Conservation (phyloP, 441 rosid species). For the Monsonia emarginata region DNA sequence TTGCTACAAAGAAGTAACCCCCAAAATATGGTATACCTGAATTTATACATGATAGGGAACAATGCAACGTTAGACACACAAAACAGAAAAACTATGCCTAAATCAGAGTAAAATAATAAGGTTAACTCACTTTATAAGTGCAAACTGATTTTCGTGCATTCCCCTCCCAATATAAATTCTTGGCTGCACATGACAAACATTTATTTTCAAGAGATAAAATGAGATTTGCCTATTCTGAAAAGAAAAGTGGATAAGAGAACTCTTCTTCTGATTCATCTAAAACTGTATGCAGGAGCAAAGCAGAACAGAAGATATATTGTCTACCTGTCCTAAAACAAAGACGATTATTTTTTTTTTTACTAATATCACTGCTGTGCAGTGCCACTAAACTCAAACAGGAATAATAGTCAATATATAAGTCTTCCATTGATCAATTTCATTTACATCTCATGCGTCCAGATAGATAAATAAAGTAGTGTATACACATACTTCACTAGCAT, state of each 20-base stretch:
- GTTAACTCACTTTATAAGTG: conserved; percentile 73
- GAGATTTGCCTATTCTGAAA: conserved; percentile 3
- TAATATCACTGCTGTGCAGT: neutral
- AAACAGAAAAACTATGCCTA: conserved; percentile 5
- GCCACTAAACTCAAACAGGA: neutral
- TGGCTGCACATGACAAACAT: conserved; percentile 49
- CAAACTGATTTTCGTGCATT: conserved; percentile 97
- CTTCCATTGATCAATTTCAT: neutral
- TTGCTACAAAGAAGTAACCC: conserved; percentile 60
- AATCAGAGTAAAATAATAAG: conserved; percentile 10
- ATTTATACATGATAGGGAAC: conserved; percentile 16
- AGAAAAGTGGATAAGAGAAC: conserved; percentile 2
- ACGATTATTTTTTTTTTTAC: neutral
- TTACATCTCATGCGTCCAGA: conserved; percentile 2
- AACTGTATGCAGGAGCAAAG: conserved; percentile 6
- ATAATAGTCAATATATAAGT: neutral
- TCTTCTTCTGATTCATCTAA: neutral
- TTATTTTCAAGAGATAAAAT: conserved; percentile 22
- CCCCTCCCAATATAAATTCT: conserved; percentile 94
- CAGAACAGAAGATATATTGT: neutral
- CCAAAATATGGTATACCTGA: conserved; percentile 90
- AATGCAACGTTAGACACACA: neutral
- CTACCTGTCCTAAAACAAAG: neutral
- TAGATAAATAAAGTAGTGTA: neutral
- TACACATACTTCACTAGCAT: neutral